A percentile compares a stretch with the other conserved stretches of the same genome.
phyloP scores from a whole-genome alignment of 768 basidiomycete species.

The Candolleomyces aberdarensis region DNA sequence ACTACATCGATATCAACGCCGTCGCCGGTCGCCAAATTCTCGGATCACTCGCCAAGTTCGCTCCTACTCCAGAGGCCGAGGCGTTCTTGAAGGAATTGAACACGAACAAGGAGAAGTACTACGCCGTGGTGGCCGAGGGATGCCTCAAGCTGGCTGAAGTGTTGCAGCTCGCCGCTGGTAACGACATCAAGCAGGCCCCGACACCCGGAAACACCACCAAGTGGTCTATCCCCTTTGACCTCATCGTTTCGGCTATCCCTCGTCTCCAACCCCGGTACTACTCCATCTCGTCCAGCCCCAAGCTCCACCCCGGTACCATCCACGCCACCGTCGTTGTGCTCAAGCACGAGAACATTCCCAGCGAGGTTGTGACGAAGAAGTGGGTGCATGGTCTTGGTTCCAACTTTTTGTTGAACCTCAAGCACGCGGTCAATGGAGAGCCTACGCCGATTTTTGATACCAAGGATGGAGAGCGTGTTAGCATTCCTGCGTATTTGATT shows the following conservation, averaged over 20 bases:
- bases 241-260: constrained; percentile 89
- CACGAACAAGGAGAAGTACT: constrained; percentile 85
- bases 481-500: constrained; percentile 74
- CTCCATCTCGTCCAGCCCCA: constrained; percentile 97
- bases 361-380: constrained; percentile 49
- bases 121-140: constrained; percentile 68
- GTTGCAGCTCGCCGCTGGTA: constrained; percentile 85
- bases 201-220: constrained; percentile 71
- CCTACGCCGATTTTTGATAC: constrained; percentile 38
- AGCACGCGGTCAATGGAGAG: constrained; percentile 67
- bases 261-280: constrained; percentile 97
- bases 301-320: constrained; percentile 82
- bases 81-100: constrained; percentile 72
- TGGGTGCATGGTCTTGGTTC: constrained; percentile 89
- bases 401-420: constrained; percentile 94
- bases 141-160: constrained; percentile 93
- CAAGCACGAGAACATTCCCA: constrained; percentile 75
- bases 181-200: constrained; percentile 57
- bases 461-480: constrained; percentile 33
- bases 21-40: constrained; percentile 94
- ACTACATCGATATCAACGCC: constrained; percentile 96
- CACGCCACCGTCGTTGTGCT: constrained; percentile 96
- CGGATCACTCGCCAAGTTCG: constrained; percentile 81
- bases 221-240: constrained; percentile 96
- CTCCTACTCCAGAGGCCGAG: constrained; percentile 77